These are phyloP conservation scores for Rhazya stricta DNA, from an alignment of 257 asterid genomes.

Conservation along the genomic window DNA sequence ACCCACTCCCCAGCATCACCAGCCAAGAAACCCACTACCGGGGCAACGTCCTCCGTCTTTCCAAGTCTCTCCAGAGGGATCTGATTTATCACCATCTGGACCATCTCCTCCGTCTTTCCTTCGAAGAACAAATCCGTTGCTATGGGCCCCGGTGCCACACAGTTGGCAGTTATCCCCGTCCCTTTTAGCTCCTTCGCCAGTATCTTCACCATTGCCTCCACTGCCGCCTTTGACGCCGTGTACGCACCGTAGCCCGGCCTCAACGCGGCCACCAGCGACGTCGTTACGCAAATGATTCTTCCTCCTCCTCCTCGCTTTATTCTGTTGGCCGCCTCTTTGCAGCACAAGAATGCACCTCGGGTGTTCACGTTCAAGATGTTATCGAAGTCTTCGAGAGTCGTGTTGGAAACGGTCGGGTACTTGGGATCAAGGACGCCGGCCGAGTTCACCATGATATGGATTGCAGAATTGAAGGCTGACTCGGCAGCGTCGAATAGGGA, in stretches of 20 bases:
- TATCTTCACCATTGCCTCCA: slow-evolving; percentile 67
- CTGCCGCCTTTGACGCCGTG: slow-evolving; percentile 70
- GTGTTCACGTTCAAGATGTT: slow-evolving; percentile 44
- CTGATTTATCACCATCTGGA: slow-evolving; percentile 33
- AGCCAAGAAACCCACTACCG: slow-evolving; percentile 51
- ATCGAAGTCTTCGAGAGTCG: slow-evolving; percentile 52
- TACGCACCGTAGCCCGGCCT: slow-evolving; percentile 54
- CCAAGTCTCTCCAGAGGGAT: slow-evolving; percentile 66
- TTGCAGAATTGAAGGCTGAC: slow-evolving; percentile 37
- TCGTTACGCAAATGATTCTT: slow-evolving; percentile 47
- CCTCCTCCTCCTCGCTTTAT: slow-evolving; percentile 65
- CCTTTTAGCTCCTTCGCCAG: slow-evolving; percentile 73
- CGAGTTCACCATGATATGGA: slow-evolving; percentile 49
- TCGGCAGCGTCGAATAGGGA: slow-evolving; percentile 63
- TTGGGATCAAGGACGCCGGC: slow-evolving; percentile 50
- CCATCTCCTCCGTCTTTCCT: slow-evolving; percentile 53
- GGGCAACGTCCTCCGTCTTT: slow-evolving; percentile 49
- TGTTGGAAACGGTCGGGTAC: slow-evolving; percentile 44
- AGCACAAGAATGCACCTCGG: slow-evolving; percentile 54
- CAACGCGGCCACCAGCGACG: slow-evolving; percentile 46
- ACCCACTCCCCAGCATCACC: slow-evolving; percentile 62
- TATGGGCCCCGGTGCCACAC: slow-evolving; percentile 60
- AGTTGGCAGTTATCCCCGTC: slow-evolving; percentile 56
- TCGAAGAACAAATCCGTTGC: slow-evolving; percentile 62
- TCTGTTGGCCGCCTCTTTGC: slow-evolving; percentile 53